Conservation (phyloP, 768 basidiomycete genomes). For the Trametes meyenii region DNA sequence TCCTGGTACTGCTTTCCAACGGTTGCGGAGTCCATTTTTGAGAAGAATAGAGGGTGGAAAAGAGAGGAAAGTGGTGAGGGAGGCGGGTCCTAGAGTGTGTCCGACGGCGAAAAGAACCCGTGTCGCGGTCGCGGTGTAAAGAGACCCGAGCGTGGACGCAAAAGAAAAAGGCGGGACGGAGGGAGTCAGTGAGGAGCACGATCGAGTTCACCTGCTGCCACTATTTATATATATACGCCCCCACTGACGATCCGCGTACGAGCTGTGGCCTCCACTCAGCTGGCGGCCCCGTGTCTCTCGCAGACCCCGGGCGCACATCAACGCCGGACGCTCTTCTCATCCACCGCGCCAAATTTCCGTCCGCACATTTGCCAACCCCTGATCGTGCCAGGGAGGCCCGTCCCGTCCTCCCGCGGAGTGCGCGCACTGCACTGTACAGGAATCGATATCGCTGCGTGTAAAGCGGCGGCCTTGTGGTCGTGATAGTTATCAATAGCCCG, state of each 20-base stretch:
- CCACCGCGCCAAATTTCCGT: not conserved
- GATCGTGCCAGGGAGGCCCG: too few species aligned
- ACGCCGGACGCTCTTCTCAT: not conserved
- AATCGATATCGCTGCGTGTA: too few species aligned
- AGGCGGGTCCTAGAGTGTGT: too few species aligned
- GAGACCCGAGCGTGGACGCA: not conserved
- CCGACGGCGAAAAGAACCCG: not conserved
- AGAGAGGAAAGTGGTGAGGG: not conserved
- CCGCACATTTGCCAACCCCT: not conserved
- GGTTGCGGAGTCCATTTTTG: not conserved
- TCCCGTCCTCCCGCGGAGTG: too few species aligned
- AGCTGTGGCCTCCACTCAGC: not conserved
- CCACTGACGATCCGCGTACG: not conserved
- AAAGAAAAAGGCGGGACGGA: not conserved
- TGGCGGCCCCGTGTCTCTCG: not conserved
- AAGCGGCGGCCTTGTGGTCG: too few species aligned
- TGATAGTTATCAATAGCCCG: too few species aligned
- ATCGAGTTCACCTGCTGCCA: not conserved
- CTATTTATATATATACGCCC: not conserved
- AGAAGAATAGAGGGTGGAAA: not conserved
- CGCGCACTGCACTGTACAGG: too few species aligned
- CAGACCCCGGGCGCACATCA: not conserved
- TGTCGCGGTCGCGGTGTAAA: not conserved
- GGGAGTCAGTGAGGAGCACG: not conserved
- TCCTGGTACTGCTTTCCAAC: slow-evolving; percentile 12